Percentiles rank a stretch among this genome's conserved stretches.
Conservation (phyloP, 345 rosid genomes). For the Geranium brycei region DNA sequence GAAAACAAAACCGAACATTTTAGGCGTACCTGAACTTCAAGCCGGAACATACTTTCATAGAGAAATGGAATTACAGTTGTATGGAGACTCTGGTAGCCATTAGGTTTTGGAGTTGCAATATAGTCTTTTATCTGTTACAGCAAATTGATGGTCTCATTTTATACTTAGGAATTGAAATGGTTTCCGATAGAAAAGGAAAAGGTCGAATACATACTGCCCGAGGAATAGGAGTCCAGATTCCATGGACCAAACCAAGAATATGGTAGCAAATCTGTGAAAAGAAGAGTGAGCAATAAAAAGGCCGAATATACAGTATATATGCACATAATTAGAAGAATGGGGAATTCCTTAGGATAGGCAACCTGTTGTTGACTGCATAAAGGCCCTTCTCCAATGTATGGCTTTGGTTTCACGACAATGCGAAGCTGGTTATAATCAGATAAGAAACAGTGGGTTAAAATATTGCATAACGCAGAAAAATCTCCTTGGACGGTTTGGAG, state of each 20-base stretch:
- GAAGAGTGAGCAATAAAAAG: constrained; percentile 8
- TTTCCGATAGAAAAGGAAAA: not conserved
- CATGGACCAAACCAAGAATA: constrained; percentile 89
- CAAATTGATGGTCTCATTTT: constrained; percentile 3
- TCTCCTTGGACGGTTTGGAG: not conserved
- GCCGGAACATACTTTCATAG: constrained; percentile 78
- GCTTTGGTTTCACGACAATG: constrained; percentile 75
- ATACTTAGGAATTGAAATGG: not conserved
- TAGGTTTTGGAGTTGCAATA: constrained; percentile 96
- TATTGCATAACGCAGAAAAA: not conserved
- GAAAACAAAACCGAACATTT: constrained; percentile 6
- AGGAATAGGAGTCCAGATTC: constrained; percentile 94
- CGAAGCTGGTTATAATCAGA: constrained; percentile 57
- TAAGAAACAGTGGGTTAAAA: constrained; percentile 14
- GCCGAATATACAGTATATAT: not conserved
- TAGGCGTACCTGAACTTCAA: constrained; percentile 69
- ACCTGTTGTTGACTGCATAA: constrained; percentile 89
- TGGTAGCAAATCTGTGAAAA: constrained; percentile 88
- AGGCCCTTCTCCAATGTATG: constrained; percentile 58
- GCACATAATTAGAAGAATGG: not conserved
- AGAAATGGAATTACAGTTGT: constrained; percentile 82
- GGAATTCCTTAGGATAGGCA: constrained; percentile 12
- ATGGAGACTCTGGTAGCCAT: constrained; percentile 97
- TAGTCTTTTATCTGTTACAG: constrained; percentile 77
- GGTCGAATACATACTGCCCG: constrained; percentile 48